Percentiles rank a stretch among this genome's conserved stretches.
phyloP scores from a whole-genome alignment of 2,329 filamentous ascomycete species.

The Paracoccidioides lutzii region DNA sequence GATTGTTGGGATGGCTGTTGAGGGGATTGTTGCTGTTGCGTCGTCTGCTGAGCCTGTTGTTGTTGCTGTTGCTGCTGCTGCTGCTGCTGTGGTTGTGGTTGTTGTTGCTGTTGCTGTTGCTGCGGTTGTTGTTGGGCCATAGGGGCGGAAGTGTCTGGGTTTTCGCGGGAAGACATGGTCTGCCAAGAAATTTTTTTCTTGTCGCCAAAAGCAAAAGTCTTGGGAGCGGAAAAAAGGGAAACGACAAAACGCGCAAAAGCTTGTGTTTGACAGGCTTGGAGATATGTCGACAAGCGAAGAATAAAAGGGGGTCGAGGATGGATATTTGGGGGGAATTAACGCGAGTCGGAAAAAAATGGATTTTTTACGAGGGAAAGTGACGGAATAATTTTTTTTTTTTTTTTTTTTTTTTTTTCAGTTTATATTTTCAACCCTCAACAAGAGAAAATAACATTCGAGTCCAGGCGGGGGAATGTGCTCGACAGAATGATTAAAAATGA shows the following conservation, averaged over 20 bases:
- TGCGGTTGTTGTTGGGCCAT: constrained; percentile 6
- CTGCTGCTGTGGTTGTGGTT: too few relatives aligned
- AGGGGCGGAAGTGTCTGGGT: constrained; percentile 20
- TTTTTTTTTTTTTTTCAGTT: too few relatives aligned
- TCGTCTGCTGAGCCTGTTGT: constrained; percentile 16
- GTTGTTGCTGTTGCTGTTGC: too few relatives aligned
- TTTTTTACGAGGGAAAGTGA: too few relatives aligned
- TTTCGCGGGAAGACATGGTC: constrained; percentile 32
- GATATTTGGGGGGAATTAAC: not conserved
- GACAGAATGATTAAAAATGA: not conserved
- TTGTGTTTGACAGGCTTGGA: constrained; percentile 7
- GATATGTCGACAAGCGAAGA: not conserved
- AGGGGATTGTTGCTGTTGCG: too few relatives aligned
- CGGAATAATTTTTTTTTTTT: too few relatives aligned
- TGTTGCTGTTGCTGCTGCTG: constrained; percentile 7
- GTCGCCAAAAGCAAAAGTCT: constrained; percentile 16
- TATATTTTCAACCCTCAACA: too few relatives aligned
- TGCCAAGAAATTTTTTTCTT: constrained; percentile 29
- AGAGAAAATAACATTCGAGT: not conserved
- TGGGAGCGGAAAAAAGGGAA: constrained; percentile 11
- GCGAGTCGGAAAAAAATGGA: too few relatives aligned
- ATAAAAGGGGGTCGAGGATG: not conserved
- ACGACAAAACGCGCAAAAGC: constrained; percentile 5
- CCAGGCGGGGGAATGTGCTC: not conserved
- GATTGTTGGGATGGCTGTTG: constrained; percentile 11